phyloP scores from a whole-genome alignment of 1,139 yeast genomes.

The Debaryomyces nepalensis region DNA sequence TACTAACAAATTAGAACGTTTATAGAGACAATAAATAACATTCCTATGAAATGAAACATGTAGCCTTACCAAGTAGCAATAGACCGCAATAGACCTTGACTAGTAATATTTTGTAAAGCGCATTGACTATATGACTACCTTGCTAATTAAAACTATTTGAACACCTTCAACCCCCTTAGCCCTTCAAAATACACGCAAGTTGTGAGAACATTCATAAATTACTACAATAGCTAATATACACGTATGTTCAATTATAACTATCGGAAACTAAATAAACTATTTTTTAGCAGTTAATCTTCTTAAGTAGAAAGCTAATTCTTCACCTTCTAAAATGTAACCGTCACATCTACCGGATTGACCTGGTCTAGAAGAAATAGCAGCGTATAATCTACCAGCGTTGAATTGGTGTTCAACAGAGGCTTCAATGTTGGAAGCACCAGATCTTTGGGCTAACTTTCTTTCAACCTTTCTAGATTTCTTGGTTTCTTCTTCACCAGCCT shows the following conservation, averaged over 20 bases:
- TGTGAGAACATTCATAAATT: conserved; percentile 4
- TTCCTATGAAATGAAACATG: background rate
- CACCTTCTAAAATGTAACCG: conserved; percentile 99
- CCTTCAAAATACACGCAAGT: background rate
- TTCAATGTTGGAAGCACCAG: conserved; percentile 83
- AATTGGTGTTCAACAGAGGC: conserved; percentile 92
- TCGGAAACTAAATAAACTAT: conserved; percentile 50
- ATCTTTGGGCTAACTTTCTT: conserved; percentile 92
- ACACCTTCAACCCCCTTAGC: too few species aligned
- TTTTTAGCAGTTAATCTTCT: conserved; percentile 99
- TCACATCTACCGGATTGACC: conserved; percentile 99
- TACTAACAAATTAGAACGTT: conserved; percentile 7
- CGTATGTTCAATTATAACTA: conserved; percentile 19
- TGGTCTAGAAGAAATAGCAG: conserved; percentile 99
- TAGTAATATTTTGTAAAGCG: too few species aligned
- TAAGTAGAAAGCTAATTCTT: conserved; percentile 99
- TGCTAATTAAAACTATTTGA: too few species aligned
- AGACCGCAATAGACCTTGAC: too few species aligned
- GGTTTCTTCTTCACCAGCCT: conserved; percentile 56
- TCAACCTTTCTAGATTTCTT: conserved; percentile 81
- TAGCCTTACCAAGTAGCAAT: too few species aligned
- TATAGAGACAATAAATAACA: conserved; percentile 8
- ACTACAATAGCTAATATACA: conserved; percentile 17
- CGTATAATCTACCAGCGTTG: conserved; percentile 98
- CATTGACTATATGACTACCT: too few species aligned